phyloP scores from a whole-genome alignment of 495 filamentous ascomycete genomes.

The Thermochaetoides thermophila region DNA sequence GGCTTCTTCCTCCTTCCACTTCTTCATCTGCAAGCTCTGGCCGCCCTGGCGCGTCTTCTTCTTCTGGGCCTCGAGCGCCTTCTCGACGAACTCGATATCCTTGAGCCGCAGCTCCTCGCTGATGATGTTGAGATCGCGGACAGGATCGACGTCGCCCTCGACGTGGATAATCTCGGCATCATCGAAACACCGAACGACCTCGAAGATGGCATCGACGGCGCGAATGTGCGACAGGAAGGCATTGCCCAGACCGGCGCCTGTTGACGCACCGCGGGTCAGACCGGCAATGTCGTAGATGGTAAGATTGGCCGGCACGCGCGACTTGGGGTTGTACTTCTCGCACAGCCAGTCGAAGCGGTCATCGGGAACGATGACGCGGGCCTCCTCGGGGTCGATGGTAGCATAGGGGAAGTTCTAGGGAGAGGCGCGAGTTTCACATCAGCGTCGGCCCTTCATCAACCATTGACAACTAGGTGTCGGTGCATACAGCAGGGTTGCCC shows the following conservation, averaged over 20 bases:
- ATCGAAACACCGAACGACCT: conserved; percentile 97
- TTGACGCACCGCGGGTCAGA: conserved; percentile 89
- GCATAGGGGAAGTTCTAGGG: conserved; percentile 91
- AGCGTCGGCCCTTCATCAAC: conserved; percentile 6
- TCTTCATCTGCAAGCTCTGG: conserved; percentile 96
- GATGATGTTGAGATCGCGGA: conserved; percentile 90
- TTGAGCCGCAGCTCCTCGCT: conserved; percentile 92
- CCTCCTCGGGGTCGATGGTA: conserved; percentile 97
- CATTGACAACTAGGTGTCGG: conserved; percentile 5
- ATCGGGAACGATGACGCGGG: conserved; percentile 94
- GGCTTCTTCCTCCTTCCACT: conserved; percentile 85
- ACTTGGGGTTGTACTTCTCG: conserved; percentile 94
- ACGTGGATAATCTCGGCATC: conserved; percentile 99
- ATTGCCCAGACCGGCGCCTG: conserved; percentile 94
- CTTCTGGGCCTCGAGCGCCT: conserved; percentile 71
- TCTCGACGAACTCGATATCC: conserved; percentile 98
- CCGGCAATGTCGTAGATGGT: conserved; percentile 99
- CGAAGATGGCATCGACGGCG: conserved; percentile 98
- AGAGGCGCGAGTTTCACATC: too few species aligned
- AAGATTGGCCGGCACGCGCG: conserved; percentile 85
- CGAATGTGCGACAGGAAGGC: conserved; percentile 97
- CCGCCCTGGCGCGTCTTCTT: conserved; percentile 92
- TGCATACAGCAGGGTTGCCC: conserved; percentile 82
- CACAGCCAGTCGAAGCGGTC: conserved; percentile 91
- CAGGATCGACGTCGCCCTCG: conserved; percentile 93